Conservation (phyloP, 257 asterid species). For the Mitragyna speciosa region DNA sequence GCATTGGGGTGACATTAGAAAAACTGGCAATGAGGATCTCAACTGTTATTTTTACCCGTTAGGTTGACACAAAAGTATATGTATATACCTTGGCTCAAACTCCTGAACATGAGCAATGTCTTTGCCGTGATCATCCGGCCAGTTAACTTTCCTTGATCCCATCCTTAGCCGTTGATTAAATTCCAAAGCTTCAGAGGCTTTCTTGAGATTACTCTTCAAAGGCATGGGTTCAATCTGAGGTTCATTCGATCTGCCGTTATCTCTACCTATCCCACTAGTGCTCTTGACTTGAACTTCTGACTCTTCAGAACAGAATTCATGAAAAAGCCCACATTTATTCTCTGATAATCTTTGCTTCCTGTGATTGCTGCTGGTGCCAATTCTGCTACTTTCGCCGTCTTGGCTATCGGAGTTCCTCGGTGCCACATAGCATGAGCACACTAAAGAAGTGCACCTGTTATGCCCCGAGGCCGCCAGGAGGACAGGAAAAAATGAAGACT, state of each 20-base stretch:
- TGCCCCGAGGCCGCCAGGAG: conserved; percentile 52
- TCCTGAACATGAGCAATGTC: conserved; percentile 67
- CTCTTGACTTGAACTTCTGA: neutral
- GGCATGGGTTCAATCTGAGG: conserved; percentile 24
- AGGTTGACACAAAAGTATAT: too few relatives aligned
- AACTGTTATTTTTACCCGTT: too few relatives aligned
- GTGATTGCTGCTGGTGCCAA: neutral
- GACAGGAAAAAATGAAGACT: neutral
- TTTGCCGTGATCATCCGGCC: conserved; percentile 69
- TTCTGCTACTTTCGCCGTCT: conserved; percentile 33
- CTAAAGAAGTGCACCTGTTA: conserved; percentile 50
- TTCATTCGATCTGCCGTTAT: conserved; percentile 4
- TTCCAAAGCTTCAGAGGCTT: conserved; percentile 23
- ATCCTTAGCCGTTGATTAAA: conserved; percentile 1
- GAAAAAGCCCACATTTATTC: conserved; percentile 18
- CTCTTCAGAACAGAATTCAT: conserved; percentile 18
- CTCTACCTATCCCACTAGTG: neutral
- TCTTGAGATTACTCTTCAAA: conserved; percentile 66
- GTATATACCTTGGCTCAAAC: conserved; percentile 62
- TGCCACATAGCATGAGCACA: conserved; percentile 66
- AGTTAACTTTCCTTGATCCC: conserved; percentile 55
- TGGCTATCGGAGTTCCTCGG: conserved; percentile 51
- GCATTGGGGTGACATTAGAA: too few relatives aligned
- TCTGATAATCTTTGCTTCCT: neutral
- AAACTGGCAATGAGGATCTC: too few relatives aligned